Evolutionary conservation across 2,329 filamentous ascomycete genomes (phyloP).

Genomic region (Juglanconis sp.): DNA sequence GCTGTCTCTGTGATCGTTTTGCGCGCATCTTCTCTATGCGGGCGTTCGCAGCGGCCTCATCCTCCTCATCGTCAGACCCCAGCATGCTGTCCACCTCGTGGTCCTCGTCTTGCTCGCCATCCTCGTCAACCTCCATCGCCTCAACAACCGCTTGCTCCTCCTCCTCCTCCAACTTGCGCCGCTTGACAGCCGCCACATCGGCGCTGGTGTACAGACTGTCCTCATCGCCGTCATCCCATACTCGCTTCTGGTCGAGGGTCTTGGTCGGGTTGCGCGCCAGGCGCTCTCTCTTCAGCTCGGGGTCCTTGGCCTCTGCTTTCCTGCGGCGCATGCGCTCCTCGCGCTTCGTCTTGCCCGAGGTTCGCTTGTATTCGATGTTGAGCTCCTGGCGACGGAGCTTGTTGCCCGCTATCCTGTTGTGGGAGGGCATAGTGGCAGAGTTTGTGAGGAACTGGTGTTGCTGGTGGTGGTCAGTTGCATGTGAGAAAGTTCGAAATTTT

Average conservation of each 20-base stretch:
- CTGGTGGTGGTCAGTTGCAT: neutral
- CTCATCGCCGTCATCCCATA: conserved; percentile 76
- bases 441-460: neutral
- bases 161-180: conserved; percentile 48
- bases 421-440: conserved; percentile 7
- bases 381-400: conserved; percentile 77
- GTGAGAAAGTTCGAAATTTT: neutral
- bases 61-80: conserved; percentile 57
- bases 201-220: conserved; percentile 55
- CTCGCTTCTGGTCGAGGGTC: conserved; percentile 82
- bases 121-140: conserved; percentile 44
- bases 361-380: conserved; percentile 76
- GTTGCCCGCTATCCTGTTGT: conserved; percentile 51
- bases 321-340: conserved; percentile 75
- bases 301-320: conserved; percentile 82
- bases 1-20: conserved; percentile 42
- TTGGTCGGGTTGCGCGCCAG: conserved; percentile 74
- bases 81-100: conserved; percentile 78
- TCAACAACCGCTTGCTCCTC: conserved; percentile 43
- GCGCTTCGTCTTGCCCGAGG: conserved; percentile 68
- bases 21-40: conserved; percentile 40
- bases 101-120: conserved; percentile 47
- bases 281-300: conserved; percentile 68
- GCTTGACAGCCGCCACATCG: conserved; percentile 58
- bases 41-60: conserved; percentile 38